Conservation (phyloP, 805 yeast genomes). For the Hanseniaspora opuntiae region DNA sequence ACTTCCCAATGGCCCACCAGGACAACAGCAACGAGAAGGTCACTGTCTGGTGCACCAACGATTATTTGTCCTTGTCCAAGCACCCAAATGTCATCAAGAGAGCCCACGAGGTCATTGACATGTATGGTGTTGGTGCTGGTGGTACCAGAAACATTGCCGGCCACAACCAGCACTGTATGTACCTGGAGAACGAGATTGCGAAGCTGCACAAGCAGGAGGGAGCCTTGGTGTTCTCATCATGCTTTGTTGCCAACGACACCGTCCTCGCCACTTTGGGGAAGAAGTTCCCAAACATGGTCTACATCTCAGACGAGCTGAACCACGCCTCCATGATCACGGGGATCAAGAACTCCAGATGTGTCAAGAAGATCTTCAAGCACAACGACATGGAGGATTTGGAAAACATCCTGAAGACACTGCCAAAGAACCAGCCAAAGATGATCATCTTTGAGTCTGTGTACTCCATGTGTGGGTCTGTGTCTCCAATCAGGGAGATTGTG, state of each 20-base stretch:
- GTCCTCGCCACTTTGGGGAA: conserved; percentile 82
- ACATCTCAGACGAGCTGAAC: conserved; percentile 82
- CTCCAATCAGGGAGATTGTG: conserved; percentile 84
- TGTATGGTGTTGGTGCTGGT: conserved; percentile 97
- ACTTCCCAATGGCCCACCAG: conserved; percentile 88
- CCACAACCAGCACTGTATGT: conserved; percentile 80
- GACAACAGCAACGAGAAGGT: conserved; percentile 64
- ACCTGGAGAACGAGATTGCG: conserved; percentile 75
- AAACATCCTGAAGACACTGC: conserved; percentile 59
- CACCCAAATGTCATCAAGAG: conserved; percentile 57
- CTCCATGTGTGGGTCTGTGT: conserved; percentile 96
- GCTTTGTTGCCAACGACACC: conserved; percentile 95
- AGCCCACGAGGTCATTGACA: conserved; percentile 68
- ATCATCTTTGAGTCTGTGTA: conserved; percentile 96
- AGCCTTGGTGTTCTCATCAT: conserved; percentile 86
- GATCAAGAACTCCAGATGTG: conserved; percentile 75
- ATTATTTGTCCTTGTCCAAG: conserved; percentile 88
- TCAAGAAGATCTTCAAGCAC: conserved; percentile 82
- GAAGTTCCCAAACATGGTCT: conserved; percentile 75
- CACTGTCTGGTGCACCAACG: conserved; percentile 98
- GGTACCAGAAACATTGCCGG: conserved; percentile 99
- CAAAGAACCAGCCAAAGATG: conserved; percentile 77
- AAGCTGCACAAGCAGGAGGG: conserved; percentile 88
- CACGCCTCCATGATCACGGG: conserved; percentile 98
- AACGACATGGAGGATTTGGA: conserved; percentile 80